phyloP scores from a whole-genome alignment of 306 rosid species.

The Cucurbita moschata region DNA sequence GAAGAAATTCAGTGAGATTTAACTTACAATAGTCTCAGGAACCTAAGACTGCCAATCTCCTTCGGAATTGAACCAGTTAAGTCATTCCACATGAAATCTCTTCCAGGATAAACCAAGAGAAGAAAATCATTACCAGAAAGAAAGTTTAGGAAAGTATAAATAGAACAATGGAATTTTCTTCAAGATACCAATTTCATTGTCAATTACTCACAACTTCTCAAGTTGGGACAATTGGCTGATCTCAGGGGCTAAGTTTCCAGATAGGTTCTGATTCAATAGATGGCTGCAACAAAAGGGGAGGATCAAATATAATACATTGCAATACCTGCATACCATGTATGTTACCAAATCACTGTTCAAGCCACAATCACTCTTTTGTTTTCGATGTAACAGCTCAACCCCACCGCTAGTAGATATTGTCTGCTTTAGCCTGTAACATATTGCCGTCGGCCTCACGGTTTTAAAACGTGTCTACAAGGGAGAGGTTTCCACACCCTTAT shows the following conservation, averaged over 20 bases:
- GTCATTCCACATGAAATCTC: conserved; percentile 88
- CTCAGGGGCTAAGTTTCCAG: conserved; percentile 56
- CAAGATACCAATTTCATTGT: not conserved
- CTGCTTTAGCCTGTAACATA: too few species aligned
- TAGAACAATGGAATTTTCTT: not conserved
- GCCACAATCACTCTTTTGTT: not conserved
- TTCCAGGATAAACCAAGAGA: conserved; percentile 20
- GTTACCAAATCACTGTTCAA: not conserved
- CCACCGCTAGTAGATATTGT: too few species aligned
- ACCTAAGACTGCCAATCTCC: conserved; percentile 55
- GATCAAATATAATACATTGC: not conserved
- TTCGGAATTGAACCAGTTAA: conserved; percentile 56
- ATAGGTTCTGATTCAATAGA: conserved; percentile 44
- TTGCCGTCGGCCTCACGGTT: too few species aligned
- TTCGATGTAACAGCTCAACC: too few species aligned
- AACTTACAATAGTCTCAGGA: conserved; percentile 69
- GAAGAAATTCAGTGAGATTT: not conserved
- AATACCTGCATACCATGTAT: not conserved
- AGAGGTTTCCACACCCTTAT: too few species aligned
- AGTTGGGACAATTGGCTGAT: conserved; percentile 56
- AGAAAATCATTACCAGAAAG: conserved; percentile 17
- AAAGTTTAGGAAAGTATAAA: conserved; percentile 6
- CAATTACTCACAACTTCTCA: conserved; percentile 40
- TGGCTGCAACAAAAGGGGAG: conserved; percentile 33
- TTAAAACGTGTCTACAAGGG: too few species aligned